These are phyloP conservation scores for Oryza australiensis DNA, from an alignment of 176 grass and related monocot species.

Conservation along the genomic window DNA sequence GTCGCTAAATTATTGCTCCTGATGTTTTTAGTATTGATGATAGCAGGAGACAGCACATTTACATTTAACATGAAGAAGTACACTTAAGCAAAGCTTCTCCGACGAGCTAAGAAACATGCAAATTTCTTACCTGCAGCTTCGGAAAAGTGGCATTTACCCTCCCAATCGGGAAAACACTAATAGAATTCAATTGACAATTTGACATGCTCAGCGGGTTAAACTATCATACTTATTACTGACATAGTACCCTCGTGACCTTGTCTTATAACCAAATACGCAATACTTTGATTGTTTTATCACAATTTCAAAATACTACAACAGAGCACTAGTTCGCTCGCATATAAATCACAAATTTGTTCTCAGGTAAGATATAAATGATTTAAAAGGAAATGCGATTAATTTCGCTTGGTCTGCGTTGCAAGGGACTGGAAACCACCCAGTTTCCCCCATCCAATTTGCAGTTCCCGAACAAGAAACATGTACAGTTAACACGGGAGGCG, in stretches of 20 bases:
- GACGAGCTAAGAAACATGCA: neutral
- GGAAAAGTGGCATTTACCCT: neutral
- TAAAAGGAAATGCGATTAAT: neutral
- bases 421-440: neutral
- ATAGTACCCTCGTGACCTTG: neutral
- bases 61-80: neutral
- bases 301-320: neutral
- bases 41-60: neutral
- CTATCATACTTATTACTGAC: neutral
- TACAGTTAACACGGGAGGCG: neutral
- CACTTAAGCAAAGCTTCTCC: neutral
- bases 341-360: conserved; percentile 2
- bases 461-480: neutral
- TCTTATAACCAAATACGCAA: neutral
- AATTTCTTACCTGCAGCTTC: neutral
- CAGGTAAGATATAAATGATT: neutral
- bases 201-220: neutral
- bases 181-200: neutral
- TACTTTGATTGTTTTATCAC: neutral
- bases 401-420: neutral
- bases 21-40: neutral
- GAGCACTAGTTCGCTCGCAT: neutral
- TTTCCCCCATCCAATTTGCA: neutral
- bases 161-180: neutral
- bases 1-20: neutral